Conservation (phyloP, 176 grass and related monocot species). For the Olyra latifolia region DNA sequence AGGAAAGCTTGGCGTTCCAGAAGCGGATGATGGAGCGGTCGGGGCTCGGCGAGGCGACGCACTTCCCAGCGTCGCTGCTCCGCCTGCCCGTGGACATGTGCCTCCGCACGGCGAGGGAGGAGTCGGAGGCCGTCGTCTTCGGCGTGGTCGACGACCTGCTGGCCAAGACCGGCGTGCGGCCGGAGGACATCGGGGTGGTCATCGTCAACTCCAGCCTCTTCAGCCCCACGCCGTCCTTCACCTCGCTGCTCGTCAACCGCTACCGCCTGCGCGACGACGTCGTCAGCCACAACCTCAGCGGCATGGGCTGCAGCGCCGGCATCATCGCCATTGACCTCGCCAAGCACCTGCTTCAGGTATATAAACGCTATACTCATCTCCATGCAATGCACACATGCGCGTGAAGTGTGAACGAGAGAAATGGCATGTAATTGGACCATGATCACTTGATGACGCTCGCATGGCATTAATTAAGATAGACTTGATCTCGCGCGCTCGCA, state of each 20-base stretch:
- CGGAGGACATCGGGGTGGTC: conserved; percentile 39
- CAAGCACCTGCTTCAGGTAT: conserved; percentile 61
- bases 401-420: not conserved
- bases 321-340: conserved; percentile 65
- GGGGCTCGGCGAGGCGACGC: conserved; percentile 51
- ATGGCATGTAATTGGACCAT: not conserved
- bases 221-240: conserved; percentile 63
- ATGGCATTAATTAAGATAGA: not conserved
- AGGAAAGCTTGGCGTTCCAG: conserved; percentile 53
- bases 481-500: not conserved
- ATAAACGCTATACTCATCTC: not conserved
- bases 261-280: conserved; percentile 42
- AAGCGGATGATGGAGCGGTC: conserved; percentile 57
- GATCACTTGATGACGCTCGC: not conserved
- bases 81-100: conserved; percentile 29
- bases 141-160: conserved; percentile 39
- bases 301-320: conserved; percentile 80
- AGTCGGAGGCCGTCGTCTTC: conserved; percentile 50
- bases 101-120: conserved; percentile 44
- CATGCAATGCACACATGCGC: not conserved
- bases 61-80: conserved; percentile 53
- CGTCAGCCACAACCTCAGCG: conserved; percentile 56
- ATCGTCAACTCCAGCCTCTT: conserved; percentile 68
- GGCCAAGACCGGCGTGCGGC: conserved; percentile 6
- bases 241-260: conserved; percentile 53